A percentile compares a stretch with the other conserved stretches of the same genome.
These are phyloP conservation scores for Candida chauliodis DNA, from an alignment of 805 yeast species.

Conservation along the genomic window DNA sequence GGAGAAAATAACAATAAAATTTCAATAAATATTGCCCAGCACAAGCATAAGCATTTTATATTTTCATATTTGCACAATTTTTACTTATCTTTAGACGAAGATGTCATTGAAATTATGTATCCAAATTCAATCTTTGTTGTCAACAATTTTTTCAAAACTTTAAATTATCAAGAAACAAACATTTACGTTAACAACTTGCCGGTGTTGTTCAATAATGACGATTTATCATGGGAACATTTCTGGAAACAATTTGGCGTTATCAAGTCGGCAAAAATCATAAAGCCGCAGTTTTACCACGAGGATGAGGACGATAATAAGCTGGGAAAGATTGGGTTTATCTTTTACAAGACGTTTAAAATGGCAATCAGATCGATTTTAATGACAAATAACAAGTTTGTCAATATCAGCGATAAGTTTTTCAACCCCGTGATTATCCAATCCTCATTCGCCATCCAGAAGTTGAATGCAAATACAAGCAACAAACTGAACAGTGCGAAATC, in stretches of 20 bases:
- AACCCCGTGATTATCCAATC: slow-evolving; percentile 28
- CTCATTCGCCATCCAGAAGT: slow-evolving; percentile 40
- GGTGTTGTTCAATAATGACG: slow-evolving; percentile 50
- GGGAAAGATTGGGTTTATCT: slow-evolving; percentile 58
- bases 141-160: slow-evolving; percentile 17
- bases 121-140: slow-evolving; percentile 13
- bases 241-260: slow-evolving; percentile 39
- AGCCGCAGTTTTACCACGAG: slow-evolving; percentile 35
- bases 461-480: slow-evolving; percentile 3
- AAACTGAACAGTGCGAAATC: neutral
- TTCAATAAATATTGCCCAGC: slow-evolving; percentile 31
- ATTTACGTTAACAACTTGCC: slow-evolving; percentile 69
- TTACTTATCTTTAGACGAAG: slow-evolving; percentile 6
- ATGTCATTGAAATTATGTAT: slow-evolving; percentile 5
- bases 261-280: slow-evolving; percentile 40
- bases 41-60: slow-evolving; percentile 32
- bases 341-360: slow-evolving; percentile 52
- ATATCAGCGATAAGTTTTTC: slow-evolving; percentile 13
- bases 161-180: slow-evolving; percentile 61
- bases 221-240: slow-evolving; percentile 35
- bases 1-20: slow-evolving; percentile 8
- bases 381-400: slow-evolving; percentile 40
- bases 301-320: slow-evolving; percentile 11
- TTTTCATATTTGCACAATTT: slow-evolving; percentile 11
- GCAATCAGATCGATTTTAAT: slow-evolving; percentile 60